Conservation (phyloP, 495 filamentous ascomycete genomes). For the Xylaria sp. region DNA sequence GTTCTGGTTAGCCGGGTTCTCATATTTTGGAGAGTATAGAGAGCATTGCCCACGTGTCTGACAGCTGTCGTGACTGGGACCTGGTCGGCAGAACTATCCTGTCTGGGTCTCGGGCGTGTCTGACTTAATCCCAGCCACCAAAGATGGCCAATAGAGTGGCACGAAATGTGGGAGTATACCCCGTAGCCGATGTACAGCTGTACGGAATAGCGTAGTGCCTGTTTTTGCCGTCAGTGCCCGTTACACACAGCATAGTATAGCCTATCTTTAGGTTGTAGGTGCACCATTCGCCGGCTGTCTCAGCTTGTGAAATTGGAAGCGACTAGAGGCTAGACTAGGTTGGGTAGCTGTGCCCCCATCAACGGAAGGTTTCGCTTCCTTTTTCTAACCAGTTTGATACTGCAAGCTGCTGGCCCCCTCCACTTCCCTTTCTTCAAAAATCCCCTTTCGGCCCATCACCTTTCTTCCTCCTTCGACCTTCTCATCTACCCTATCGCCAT, state of each 20-base stretch:
- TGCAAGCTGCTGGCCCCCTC: slow-evolving; percentile 11
- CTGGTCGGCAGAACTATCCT: too few relatives aligned
- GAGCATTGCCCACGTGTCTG: neutral
- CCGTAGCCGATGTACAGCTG: too few relatives aligned
- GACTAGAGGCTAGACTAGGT: neutral
- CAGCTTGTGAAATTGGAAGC: neutral
- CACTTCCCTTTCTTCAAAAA: slow-evolving; percentile 23
- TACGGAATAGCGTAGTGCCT: too few relatives aligned
- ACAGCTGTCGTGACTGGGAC: neutral
- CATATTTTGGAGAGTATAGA: too few relatives aligned
- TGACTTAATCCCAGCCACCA: neutral
- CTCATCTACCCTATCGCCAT: slow-evolving; percentile 7
- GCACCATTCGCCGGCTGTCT: slow-evolving; percentile 2
- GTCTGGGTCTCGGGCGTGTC: neutral
- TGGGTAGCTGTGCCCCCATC: neutral
- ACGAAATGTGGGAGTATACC: neutral
- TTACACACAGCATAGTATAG: too few relatives aligned
- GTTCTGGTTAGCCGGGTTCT: neutral
- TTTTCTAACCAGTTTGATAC: slow-evolving; percentile 5
- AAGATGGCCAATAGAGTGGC: neutral
- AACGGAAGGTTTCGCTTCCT: neutral
- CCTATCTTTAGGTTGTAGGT: too few relatives aligned
- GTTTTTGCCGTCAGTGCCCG: too few relatives aligned
- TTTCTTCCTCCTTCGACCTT: slow-evolving; percentile 20
- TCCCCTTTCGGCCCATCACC: slow-evolving; percentile 18